phyloP scores from a whole-genome alignment of 768 basidiomycete species.

The Auricularia sp. region DNA sequence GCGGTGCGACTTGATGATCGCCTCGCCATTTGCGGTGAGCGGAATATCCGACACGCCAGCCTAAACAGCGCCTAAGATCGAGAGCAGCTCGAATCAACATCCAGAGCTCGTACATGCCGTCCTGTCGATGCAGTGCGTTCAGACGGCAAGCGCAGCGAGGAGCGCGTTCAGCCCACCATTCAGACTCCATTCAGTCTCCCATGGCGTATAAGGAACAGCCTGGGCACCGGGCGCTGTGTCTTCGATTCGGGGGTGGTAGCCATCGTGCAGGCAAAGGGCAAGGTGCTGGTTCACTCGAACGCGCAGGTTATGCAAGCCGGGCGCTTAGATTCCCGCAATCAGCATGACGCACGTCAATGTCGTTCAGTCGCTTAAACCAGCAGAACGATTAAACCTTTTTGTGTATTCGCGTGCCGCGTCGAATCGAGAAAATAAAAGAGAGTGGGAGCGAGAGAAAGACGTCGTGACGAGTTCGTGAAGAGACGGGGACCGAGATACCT shows the following conservation, averaged over 20 bases:
- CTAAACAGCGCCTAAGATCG: slow-evolving; percentile 48
- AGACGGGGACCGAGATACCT: background rate
- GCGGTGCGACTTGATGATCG: slow-evolving; percentile 57
- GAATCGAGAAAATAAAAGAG: background rate
- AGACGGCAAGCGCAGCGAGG: background rate
- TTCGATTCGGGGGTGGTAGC: background rate
- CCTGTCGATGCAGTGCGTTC: slow-evolving; percentile 8
- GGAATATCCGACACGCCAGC: slow-evolving; percentile 86
- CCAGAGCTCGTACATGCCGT: slow-evolving; percentile 12
- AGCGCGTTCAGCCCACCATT: slow-evolving; percentile 4
- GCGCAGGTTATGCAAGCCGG: background rate
- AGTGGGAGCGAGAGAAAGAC: background rate
- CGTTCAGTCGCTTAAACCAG: too few relatives aligned
- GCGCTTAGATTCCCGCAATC: background rate
- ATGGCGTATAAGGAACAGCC: slow-evolving; percentile 73
- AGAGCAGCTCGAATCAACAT: slow-evolving; percentile 6
- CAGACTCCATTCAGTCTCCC: slow-evolving; percentile 29
- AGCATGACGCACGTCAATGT: too few relatives aligned
- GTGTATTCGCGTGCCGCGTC: too few relatives aligned
- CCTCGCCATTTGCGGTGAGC: slow-evolving; percentile 66
- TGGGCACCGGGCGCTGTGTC: slow-evolving; percentile 44
- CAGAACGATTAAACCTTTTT: too few relatives aligned
- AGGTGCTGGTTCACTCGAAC: background rate
- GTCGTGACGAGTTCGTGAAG: background rate
- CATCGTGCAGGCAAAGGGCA: background rate